These are phyloP conservation scores for Elsinoe perseae DNA, from an alignment of 2,329 filamentous ascomycete species.

Conservation along the genomic window DNA sequence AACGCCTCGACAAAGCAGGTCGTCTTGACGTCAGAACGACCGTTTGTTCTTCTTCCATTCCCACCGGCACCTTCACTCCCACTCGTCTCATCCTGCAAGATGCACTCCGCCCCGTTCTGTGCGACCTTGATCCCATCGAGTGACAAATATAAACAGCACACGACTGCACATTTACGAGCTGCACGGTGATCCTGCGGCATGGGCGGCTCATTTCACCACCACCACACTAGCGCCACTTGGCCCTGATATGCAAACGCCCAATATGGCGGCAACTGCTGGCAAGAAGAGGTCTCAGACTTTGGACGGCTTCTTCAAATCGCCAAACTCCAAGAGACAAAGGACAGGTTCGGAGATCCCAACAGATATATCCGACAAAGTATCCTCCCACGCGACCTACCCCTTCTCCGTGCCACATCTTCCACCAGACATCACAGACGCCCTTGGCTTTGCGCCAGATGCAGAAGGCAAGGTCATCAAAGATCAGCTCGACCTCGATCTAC, in stretches of 20 bases:
- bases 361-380: slow-evolving; percentile 23
- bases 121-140: neutral
- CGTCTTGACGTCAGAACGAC: slow-evolving; percentile 1
- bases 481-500: slow-evolving; percentile 61
- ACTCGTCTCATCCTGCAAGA: neutral
- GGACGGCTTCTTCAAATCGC: slow-evolving; percentile 58
- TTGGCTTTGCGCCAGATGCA: slow-evolving; percentile 38
- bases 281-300: slow-evolving; percentile 53
- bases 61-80: neutral
- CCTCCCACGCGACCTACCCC: slow-evolving; percentile 46
- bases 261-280: slow-evolving; percentile 11
- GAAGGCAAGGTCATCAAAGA: slow-evolving; percentile 54
- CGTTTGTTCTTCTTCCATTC: neutral
- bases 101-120: slow-evolving; percentile 2
- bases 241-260: neutral
- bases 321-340: slow-evolving; percentile 36
- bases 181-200: slow-evolving; percentile 2
- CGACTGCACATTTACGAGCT: neutral
- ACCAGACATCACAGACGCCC: slow-evolving; percentile 32
- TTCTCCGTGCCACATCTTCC: slow-evolving; percentile 46
- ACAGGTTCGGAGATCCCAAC: slow-evolving; percentile 23
- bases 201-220: slow-evolving; percentile 11
- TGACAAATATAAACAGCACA: neutral
- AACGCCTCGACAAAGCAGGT: no score
- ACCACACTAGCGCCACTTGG: slow-evolving; percentile 9